Base-by-base conservation (phyloP, 2,329 filamentous ascomycete species). In the Diaporthe citrichinensis region DNA sequence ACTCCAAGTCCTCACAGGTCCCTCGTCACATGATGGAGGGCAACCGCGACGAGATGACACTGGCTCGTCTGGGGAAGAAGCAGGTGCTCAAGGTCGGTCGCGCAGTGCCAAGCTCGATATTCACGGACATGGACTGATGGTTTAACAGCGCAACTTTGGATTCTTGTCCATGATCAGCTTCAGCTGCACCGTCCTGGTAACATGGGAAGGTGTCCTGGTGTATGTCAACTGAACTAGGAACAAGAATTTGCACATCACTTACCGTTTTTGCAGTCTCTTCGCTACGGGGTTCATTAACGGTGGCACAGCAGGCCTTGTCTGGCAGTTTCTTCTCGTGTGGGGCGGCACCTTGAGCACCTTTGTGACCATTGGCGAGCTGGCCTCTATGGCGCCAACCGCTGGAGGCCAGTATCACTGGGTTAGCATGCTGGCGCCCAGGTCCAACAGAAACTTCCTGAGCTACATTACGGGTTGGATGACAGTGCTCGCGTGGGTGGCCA, bases 381-480 rank as follows among this genome's bases (percentile, higher is more conserved):
- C 86, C 2, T 87, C 86, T 4, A 89, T 89, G 85, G 88, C 89
- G 2, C 90, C 90, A 0, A 91, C 88, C 0, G 86, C 86, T 9
- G 89, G 90, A 36, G 90, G 90, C 1, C 89, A 91, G 78, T 91
- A 91, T 77, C 88, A 90, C 77, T 81, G 80, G 80, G 78, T 81
- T 6, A 76, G 76, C 7, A 79, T 81, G 76, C 74, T 81, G 55
- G 78, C 79, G 1, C 80, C 80, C 0, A 49, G 65, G n/a, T 76
- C 76, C 1, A 79, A 71, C 39, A 62, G 74, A 3, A 69, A 68
- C 14, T 81, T 81, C 71, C 75, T 82, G 4, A 58, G 77, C 4
- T 82, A 81, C 61, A 65, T 81, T n/a, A 80, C 79, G 0, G 80
- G 76, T 9, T 82, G 80, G 80, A 73, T 81, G 28, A 81, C 80